Base-by-base conservation (phyloP, 1,284 basidiomycete genomes). In the Ustanciosporium gigantosporum region DNA sequence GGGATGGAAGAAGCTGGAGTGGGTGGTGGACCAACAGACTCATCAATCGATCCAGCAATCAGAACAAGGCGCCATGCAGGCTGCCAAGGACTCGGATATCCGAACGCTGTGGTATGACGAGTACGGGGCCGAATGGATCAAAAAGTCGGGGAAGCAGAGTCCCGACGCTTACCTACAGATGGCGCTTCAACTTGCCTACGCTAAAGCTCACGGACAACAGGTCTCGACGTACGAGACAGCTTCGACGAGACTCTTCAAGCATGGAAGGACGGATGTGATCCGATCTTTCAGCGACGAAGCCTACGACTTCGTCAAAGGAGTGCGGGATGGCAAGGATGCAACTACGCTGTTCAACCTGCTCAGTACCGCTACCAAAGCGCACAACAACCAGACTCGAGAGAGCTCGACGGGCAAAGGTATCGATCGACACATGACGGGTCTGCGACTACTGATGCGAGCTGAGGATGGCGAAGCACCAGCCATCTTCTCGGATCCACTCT, bases 201-300 rank as follows among this genome's bases (percentile, higher is more conserved):
- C 88, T 80, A 84, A 84, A 67, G 85, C 86, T 29, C 88, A 87
- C 51, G 86, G 86, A 13, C 81, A 82, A 60, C 88, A 90, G 70
- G 89, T 89, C 2, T 90, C 93, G 3, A 94, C 91, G 5, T 97
- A 98, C 78, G 93, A 98, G 81, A 96, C 93, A 0, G 90, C 88
- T 0, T 84, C 92, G 22, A 97, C 94, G 2, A 84, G 92, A n/a
- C 82, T 89, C 69, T 95, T 94, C 81, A 82, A 88, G 62, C 87
- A 88, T 70, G 94, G 91, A 7, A 85, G 94, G 13, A 97, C 94
- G 0, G 94, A 98, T 74, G 92, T 91, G 1, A 88, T 97, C 45
- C 85, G 93, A 32, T 85, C 87, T 0, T 83, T 90, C 35, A 89
- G 87, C 41, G 81, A 81, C 23, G 89, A 94, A 69, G 88, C 87